Evolutionary conservation across 345 rosid species (phyloP).

Genomic region (Gossypium australe): DNA sequence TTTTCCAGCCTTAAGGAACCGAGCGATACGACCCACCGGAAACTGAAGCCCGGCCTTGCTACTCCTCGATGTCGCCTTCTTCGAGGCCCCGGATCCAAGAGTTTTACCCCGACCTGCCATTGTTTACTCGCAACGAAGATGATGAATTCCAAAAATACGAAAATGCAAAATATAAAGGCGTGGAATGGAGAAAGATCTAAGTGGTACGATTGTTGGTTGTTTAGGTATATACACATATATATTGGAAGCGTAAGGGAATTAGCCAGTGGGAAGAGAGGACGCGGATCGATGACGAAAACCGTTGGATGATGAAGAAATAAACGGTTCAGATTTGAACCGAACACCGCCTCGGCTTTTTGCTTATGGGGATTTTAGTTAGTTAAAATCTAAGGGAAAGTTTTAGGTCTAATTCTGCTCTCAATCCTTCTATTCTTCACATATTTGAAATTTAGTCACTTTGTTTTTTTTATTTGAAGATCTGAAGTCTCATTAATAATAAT

Average conservation of each 20-base stretch:
- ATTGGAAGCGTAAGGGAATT: not conserved
- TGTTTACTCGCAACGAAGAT: not conserved
- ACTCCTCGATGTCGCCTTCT: constrained; percentile 95
- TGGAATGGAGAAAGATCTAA: not conserved
- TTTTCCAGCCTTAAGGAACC: constrained; percentile 92
- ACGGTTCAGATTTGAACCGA: constrained; percentile 24
- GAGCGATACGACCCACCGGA: constrained; percentile 92
- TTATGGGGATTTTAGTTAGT: not conserved
- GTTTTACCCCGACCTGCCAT: constrained; percentile 97
- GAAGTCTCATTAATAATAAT: no score
- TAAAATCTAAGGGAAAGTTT: constrained; percentile 9
- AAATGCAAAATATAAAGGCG: not conserved
- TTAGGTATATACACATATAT: constrained; percentile 31
- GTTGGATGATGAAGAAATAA: constrained; percentile 25
- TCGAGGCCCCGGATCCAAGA: constrained; percentile 73
- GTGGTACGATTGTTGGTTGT: constrained; percentile 2
- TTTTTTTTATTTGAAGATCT: no score
- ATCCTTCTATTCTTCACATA: no score
- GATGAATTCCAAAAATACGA: not conserved
- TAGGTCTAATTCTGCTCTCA: no score
- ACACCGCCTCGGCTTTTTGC: constrained; percentile 19
- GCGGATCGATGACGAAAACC: constrained; percentile 19
- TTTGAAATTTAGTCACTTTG: no score
- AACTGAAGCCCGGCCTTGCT: constrained; percentile 95
- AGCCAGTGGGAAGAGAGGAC: constrained; percentile 38